Conservation (phyloP, 1,284 basidiomycete genomes). For the Inonotus hispidus region DNA sequence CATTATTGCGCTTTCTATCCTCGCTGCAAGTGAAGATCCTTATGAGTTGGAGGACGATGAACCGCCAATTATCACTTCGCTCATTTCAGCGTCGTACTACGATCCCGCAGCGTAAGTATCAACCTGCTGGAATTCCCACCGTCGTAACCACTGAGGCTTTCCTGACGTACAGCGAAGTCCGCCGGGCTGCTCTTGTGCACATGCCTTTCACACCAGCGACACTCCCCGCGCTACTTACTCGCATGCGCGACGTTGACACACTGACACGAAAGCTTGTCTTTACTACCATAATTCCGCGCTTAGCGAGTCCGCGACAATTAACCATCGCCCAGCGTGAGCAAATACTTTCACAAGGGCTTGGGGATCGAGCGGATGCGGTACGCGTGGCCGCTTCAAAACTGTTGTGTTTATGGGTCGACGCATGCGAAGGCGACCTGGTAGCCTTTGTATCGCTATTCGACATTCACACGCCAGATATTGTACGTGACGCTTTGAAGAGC, state of each 20-base stretch:
- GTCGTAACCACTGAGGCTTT: not conserved
- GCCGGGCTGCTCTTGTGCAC: constrained; percentile 50
- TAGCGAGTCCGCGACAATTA: constrained; percentile 64
- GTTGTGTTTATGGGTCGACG: constrained; percentile 71
- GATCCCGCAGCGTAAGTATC: constrained; percentile 16
- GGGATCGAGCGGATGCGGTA: constrained; percentile 82
- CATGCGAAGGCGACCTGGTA: constrained; percentile 29
- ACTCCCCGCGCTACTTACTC: constrained; percentile 67
- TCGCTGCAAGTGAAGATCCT: constrained; percentile 17
- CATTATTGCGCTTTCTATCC: constrained; percentile 11
- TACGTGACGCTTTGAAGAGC: constrained; percentile 62
- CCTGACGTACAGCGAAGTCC: constrained; percentile 12
- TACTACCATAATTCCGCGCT: constrained; percentile 49
- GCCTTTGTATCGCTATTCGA: constrained; percentile 65
- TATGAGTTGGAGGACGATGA: constrained; percentile 18
- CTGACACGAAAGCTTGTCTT: constrained; percentile 82
- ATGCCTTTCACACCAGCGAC: constrained; percentile 63
- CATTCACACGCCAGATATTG: constrained; percentile 42
- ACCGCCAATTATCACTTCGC: constrained; percentile 14
- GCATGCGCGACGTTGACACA: constrained; percentile 84
- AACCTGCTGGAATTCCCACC: not conserved
- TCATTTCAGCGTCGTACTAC: constrained; percentile 7
- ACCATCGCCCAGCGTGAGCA: constrained; percentile 75
- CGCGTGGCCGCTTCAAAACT: constrained; percentile 75
- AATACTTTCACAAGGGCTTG: constrained; percentile 77